Base-by-base conservation (phyloP, 176 grass and related monocot species). In the Aegilops sharonensis region DNA sequence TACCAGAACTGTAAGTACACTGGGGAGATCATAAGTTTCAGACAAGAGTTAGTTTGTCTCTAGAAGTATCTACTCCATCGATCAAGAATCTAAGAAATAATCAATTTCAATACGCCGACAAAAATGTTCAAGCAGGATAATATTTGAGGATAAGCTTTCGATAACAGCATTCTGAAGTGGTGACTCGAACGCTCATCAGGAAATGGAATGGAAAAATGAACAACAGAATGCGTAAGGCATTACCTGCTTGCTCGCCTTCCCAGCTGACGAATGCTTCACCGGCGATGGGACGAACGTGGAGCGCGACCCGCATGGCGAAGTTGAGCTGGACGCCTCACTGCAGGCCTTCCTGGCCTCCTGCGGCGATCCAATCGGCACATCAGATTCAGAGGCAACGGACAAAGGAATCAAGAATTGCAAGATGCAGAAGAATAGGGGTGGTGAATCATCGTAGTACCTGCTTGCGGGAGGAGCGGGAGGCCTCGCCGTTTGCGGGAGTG, bases 271-370 rank as follows among this genome's bases (percentile, higher is more conserved):
- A 54, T 52, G 27, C 47, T 56, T 56, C 52, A 27, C 47, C 47
- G 47, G 74, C 47, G 74, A 32, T 56, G 74, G 27, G 74, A 76
- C 73, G 27, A 20, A 32, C 45, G 73, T 52, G 73, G 45, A 32
- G 45, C 27, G 15, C 15, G 73, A 75, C 43, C 43, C 24, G 43
- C 72, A 5, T 15, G 72, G 43, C 43, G 78, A 63, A 42, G 60
- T 29, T 4, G 74, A 77, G 47, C 47, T 8, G 8, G 74, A 77
- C 32, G 17, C 74, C 45, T 77, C 74, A 77, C 45, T 77, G 47
- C 25, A 77, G 45, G 27, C 47, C 74, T 77, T 77, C 27, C 47
- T 77, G 45, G 17, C 74, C 30, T 77, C 47, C 74, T 77, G 74
- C 4, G 27, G 27, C 25, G 27, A 76, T 54, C 15, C 52, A 54